Evolutionary conservation across 164 flowering plant genomes (phyloP).

Genomic region (Chimonanthus praecox): DNA sequence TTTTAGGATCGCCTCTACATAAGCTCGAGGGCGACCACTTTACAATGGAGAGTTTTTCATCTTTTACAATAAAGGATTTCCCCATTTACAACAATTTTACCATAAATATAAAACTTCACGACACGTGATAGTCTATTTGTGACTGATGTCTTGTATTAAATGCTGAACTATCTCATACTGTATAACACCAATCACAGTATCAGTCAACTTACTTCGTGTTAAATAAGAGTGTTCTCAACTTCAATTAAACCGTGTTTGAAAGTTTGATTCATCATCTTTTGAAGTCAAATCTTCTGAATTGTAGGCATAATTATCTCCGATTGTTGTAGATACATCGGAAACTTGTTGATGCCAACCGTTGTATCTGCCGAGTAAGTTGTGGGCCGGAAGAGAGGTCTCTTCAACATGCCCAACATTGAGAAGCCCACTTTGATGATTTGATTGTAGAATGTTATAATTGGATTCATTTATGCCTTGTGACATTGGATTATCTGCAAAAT

Average conservation of each 20-base stretch:
- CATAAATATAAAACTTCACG: neutral
- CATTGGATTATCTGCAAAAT: neutral
- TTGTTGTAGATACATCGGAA: neutral
- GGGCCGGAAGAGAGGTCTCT: neutral
- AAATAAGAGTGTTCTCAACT: neutral
- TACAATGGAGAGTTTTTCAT: neutral
- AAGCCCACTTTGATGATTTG: neutral
- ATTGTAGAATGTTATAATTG: neutral
- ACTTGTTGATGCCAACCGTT: neutral
- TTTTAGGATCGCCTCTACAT: constrained; percentile 6
- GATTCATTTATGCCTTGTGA: neutral
- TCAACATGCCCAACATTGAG: neutral
- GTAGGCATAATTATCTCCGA: neutral
- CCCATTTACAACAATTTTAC: neutral
- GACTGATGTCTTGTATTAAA: too few species aligned
- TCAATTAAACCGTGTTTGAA: neutral
- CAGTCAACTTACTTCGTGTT: too few species aligned
- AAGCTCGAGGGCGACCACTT: constrained; percentile 3
- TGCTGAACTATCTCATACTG: too few species aligned
- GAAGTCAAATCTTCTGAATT: neutral
- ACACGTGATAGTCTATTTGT: too few species aligned
- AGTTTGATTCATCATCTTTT: neutral
- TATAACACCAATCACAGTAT: too few species aligned
- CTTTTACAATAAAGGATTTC: neutral
- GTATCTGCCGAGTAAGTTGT: neutral